These are phyloP conservation scores for Pseudogymnoascus sp. DNA, from an alignment of 2,329 filamentous ascomycete species.

Conservation along the genomic window DNA sequence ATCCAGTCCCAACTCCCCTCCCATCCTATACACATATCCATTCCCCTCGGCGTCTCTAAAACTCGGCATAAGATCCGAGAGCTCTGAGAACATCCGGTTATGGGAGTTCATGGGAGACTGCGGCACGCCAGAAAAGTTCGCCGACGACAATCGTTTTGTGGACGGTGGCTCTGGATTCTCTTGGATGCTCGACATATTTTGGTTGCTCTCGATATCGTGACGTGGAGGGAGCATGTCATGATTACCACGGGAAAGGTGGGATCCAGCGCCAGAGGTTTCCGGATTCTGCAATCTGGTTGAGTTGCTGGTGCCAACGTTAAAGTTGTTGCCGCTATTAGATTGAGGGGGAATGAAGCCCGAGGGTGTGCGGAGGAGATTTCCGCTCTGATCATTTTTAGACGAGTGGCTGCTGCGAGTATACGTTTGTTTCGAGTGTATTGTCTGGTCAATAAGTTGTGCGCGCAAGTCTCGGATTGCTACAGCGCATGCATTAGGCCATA, in stretches of 20 bases:
- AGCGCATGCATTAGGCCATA: slow-evolving; percentile 33
- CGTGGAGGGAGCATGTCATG: neutral
- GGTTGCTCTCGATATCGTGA: neutral
- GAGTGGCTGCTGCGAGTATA: neutral
- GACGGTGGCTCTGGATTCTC: neutral
- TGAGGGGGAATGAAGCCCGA: neutral
- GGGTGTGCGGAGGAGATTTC: neutral
- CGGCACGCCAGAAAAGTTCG: neutral
- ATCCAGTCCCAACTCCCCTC: neutral
- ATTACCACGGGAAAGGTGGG: neutral
- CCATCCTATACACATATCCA: slow-evolving; percentile 3
- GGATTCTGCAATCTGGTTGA: neutral
- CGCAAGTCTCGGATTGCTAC: slow-evolving; percentile 30
- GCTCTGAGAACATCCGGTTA: neutral
- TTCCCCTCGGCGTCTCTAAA: neutral
- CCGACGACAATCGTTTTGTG: neutral
- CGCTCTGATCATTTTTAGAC: neutral
- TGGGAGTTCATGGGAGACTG: neutral
- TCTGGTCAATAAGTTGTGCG: neutral
- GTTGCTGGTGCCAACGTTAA: neutral
- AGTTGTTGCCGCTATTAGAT: neutral
- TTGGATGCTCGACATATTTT: neutral
- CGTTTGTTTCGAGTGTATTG: neutral
- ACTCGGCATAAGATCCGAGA: neutral
- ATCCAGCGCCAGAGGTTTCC: neutral